These are phyloP conservation scores for Nakaseomyces delphensis DNA, from an alignment of 1,139 yeast genomes.

Conservation along the genomic window DNA sequence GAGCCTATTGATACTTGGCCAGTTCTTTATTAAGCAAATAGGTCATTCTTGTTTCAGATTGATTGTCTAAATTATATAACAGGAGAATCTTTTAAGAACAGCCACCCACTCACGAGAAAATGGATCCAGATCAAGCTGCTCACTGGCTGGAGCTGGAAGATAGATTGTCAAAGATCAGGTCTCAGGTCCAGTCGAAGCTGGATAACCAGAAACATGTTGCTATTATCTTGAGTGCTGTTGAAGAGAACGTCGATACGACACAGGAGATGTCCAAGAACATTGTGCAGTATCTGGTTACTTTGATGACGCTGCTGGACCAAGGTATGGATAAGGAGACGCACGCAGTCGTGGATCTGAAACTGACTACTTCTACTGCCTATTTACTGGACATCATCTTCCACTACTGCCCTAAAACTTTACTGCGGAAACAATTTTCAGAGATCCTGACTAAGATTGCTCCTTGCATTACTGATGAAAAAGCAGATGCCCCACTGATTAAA, in stretches of 20 bases:
- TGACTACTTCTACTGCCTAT: constrained; percentile 73
- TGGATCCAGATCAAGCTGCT: constrained; percentile 38
- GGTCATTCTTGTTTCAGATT: too few species aligned
- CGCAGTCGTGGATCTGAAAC: constrained; percentile 45
- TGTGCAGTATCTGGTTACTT: constrained; percentile 76
- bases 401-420: constrained; percentile 56
- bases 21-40: too few species aligned
- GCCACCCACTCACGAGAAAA: too few species aligned
- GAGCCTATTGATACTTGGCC: not conserved
- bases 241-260: constrained; percentile 51
- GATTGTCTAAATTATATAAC: too few species aligned
- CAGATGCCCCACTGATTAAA: constrained; percentile 79
- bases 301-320: constrained; percentile 73
- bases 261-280: constrained; percentile 38
- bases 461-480: constrained; percentile 55
- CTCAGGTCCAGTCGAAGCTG: constrained; percentile 63
- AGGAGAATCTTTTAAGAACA: too few species aligned
- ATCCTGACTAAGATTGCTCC: constrained; percentile 76
- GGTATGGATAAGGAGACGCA: constrained; percentile 47
- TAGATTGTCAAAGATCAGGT: constrained; percentile 58
- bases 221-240: constrained; percentile 75
- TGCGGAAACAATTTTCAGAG: constrained; percentile 66
- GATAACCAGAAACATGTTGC: constrained; percentile 77
- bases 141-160: constrained; percentile 55
- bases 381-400: constrained; percentile 76